These are phyloP conservation scores for Annulohypoxylon moriforme DNA, from an alignment of 495 filamentous ascomycete species.

Conservation along the genomic window DNA sequence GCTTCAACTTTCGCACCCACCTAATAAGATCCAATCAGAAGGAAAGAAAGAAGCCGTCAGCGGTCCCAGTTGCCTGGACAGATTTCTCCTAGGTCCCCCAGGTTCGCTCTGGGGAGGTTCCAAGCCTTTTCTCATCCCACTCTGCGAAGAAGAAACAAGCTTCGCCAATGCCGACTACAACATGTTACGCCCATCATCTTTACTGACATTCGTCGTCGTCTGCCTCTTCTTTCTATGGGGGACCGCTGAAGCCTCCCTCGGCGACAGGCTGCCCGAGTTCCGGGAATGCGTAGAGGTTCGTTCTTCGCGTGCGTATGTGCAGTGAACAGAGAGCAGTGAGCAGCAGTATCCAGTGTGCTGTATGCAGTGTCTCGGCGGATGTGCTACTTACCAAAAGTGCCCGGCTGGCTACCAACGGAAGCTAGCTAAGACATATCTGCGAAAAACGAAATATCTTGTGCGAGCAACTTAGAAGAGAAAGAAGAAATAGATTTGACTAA, in stretches of 20 bases:
- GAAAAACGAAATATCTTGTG: background rate
- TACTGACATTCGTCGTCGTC: slow-evolving; percentile 27
- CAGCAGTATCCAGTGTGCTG: background rate
- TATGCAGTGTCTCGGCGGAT: slow-evolving; percentile 8
- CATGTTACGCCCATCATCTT: slow-evolving; percentile 32
- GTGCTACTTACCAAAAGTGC: background rate
- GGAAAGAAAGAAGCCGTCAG: background rate
- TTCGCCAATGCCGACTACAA: slow-evolving; percentile 21
- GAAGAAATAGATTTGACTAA: slow-evolving; percentile 26
- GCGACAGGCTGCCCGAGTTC: slow-evolving; percentile 91
- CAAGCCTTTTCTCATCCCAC: background rate
- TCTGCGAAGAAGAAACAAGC: slow-evolving; percentile 7
- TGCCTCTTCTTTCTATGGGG: slow-evolving; percentile 38
- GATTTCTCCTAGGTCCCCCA: slow-evolving; percentile 23
- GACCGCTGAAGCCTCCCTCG: slow-evolving; percentile 74
- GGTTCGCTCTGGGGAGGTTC: slow-evolving; percentile 47
- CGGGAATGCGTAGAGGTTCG: slow-evolving; percentile 84
- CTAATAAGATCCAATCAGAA: slow-evolving; percentile 32
- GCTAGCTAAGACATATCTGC: slow-evolving; percentile 6
- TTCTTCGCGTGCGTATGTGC: background rate
- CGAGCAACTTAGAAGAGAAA: background rate
- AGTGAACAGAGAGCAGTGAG: background rate
- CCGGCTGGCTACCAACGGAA: background rate
- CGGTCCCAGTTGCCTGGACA: slow-evolving; percentile 21
- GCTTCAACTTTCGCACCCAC: slow-evolving; percentile 29